phyloP scores from a whole-genome alignment of 768 basidiomycete genomes.

The Lepiota subincarnata region DNA sequence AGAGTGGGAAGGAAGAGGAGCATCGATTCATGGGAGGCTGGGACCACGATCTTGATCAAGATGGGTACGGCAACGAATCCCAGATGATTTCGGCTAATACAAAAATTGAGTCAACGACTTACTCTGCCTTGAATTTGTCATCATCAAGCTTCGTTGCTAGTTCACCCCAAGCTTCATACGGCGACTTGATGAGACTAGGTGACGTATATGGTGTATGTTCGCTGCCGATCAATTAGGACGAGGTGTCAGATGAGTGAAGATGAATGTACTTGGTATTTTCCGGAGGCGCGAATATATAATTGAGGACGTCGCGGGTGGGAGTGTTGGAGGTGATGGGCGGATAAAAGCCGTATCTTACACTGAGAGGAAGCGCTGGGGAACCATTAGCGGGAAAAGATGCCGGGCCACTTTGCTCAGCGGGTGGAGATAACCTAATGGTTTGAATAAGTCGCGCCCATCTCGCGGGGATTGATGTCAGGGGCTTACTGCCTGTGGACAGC shows the following conservation, averaged over 20 bases:
- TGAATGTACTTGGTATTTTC: slow-evolving; percentile 45
- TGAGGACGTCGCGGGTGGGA: slow-evolving; percentile 61
- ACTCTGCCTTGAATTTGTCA: slow-evolving; percentile 80
- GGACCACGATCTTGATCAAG: not conserved
- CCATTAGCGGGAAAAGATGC: slow-evolving; percentile 17
- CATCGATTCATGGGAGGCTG: slow-evolving; percentile 10
- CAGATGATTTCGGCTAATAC: slow-evolving; percentile 22
- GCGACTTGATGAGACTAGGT: slow-evolving; percentile 33
- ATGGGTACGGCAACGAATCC: slow-evolving; percentile 8
- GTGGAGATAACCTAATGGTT: slow-evolving; percentile 21
- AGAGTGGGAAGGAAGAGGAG: slow-evolving; percentile 15
- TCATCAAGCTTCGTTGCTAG: slow-evolving; percentile 67
- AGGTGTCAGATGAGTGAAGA: slow-evolving; percentile 13
- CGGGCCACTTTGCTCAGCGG: slow-evolving; percentile 18
- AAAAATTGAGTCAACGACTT: slow-evolving; percentile 38
- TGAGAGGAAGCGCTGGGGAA: slow-evolving; percentile 32
- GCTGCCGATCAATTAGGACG: slow-evolving; percentile 24
- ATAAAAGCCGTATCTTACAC: slow-evolving; percentile 46
- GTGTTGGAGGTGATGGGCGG: slow-evolving; percentile 54
- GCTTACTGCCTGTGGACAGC: slow-evolving; percentile 37
- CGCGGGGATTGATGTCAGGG: not conserved
- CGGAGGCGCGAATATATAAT: slow-evolving; percentile 74
- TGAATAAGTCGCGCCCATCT: not conserved
- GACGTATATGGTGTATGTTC: slow-evolving; percentile 32
- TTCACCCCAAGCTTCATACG: slow-evolving; percentile 73